These are phyloP conservation scores for Amanita phalloides DNA, from an alignment of 768 basidiomycete genomes.

Conservation along the genomic window DNA sequence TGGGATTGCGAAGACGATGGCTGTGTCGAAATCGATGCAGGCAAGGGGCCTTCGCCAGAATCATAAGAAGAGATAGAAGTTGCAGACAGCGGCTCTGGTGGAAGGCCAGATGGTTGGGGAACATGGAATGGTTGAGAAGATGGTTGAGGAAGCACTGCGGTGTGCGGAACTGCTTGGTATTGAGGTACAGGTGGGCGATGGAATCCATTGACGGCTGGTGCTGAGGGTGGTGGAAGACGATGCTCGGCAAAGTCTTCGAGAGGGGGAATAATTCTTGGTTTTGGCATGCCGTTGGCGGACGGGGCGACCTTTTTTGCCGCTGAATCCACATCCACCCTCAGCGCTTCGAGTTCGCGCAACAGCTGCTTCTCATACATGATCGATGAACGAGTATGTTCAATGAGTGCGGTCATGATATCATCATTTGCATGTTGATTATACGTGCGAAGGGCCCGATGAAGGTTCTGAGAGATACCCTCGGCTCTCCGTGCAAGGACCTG, in stretches of 20 bases:
- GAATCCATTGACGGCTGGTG: conserved; percentile 24
- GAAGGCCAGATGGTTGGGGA: conserved; percentile 10
- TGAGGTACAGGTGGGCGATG: conserved; percentile 15
- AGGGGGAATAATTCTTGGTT: conserved; percentile 50
- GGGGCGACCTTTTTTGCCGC: conserved; percentile 52
- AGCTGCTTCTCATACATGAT: conserved; percentile 89
- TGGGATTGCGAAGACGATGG: conserved; percentile 30
- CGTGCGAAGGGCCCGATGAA: conserved; percentile 76
- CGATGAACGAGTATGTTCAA: conserved; percentile 88
- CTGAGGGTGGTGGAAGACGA: conserved; percentile 15
- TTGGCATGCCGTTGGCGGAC: conserved; percentile 39
- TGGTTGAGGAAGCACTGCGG: conserved; percentile 15
- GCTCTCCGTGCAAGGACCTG: conserved; percentile 76
- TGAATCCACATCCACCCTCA: conserved; percentile 63
- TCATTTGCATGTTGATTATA: conserved; percentile 86
- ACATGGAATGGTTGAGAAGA: conserved; percentile 9
- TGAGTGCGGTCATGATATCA: conserved; percentile 80
- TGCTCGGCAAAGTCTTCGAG: conserved; percentile 48
- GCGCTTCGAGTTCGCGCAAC: conserved; percentile 78
- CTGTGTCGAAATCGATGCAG: conserved; percentile 13
- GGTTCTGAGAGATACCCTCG: conserved; percentile 86
- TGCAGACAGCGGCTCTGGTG: conserved; percentile 10
- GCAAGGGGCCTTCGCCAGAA: conserved; percentile 11
- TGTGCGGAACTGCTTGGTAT: conserved; percentile 25
- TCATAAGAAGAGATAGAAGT: conserved; percentile 18